Evolutionary conservation across 148 eudicot genomes (phyloP).

Genomic region (Rheum nobile): DNA sequence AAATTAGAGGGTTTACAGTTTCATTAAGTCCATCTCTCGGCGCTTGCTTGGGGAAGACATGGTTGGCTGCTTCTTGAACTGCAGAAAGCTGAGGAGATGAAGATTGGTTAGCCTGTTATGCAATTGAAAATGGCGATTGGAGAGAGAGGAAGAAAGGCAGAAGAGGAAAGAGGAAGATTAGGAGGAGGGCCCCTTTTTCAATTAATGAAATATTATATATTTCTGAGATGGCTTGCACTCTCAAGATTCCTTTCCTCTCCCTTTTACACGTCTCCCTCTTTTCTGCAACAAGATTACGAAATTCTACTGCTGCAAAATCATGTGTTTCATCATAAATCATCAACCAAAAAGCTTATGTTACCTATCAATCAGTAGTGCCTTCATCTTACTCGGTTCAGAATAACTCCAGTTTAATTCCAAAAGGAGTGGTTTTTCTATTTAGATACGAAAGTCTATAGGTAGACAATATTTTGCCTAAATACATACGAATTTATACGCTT

Average conservation of each 20-base stretch:
- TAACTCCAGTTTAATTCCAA: too few species aligned
- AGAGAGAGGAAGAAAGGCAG: not conserved
- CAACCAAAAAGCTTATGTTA: not conserved
- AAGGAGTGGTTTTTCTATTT: too few species aligned
- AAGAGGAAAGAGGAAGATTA: not conserved
- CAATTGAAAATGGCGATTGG: not conserved
- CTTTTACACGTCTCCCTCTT: not conserved
- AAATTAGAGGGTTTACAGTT: constrained; percentile 40
- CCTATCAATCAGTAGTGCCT: not conserved
- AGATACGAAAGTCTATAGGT: too few species aligned
- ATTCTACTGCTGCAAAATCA: not conserved
- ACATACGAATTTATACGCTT: too few species aligned
- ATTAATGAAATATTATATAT: not conserved
- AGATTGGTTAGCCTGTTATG: not conserved
- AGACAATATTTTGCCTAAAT: too few species aligned
- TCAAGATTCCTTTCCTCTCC: constrained; percentile 4
- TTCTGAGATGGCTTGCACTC: constrained; percentile 1
- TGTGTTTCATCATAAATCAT: not conserved
- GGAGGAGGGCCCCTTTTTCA: not conserved
- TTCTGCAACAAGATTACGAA: constrained; percentile 2
- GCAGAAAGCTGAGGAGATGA: not conserved
- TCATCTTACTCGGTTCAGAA: too few species aligned
- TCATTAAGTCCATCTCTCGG: constrained; percentile 96
- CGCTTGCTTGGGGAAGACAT: constrained; percentile 99
- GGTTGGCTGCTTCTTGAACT: constrained; percentile 12